Percentiles rank a stretch among this genome's conserved stretches.
Conservation (phyloP, 1,284 basidiomycete genomes). For the Ceratobasidium sp. region DNA sequence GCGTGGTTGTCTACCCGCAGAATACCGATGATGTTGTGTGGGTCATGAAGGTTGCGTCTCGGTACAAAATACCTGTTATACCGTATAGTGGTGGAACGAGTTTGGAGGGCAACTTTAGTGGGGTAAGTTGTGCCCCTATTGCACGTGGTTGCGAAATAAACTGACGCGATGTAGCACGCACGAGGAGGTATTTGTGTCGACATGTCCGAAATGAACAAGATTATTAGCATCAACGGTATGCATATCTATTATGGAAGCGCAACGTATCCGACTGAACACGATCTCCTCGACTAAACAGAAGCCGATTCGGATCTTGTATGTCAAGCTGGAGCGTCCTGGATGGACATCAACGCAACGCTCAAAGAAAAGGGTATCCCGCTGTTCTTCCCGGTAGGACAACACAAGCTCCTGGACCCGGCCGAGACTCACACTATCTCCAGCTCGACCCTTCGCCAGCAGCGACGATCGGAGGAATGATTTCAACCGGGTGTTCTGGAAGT, state of each 20-base stretch:
- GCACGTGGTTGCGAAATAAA: conserved; percentile 1
- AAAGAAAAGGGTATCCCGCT: conserved; percentile 77
- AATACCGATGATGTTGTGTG: conserved; percentile 74
- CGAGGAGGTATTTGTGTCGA: conserved; percentile 86
- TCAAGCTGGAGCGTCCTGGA: conserved; percentile 87
- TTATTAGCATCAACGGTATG: conserved; percentile 78
- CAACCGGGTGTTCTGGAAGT: conserved; percentile 85
- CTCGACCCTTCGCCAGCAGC: conserved; percentile 82
- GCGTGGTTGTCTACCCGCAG: conserved; percentile 57
- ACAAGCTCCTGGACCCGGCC: not conserved
- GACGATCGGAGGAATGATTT: conserved; percentile 92
- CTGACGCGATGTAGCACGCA: conserved; percentile 48
- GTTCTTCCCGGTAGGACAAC: conserved; percentile 82
- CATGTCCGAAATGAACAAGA: conserved; percentile 84
- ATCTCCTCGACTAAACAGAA: conserved; percentile 58
- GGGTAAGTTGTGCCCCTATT: conserved; percentile 58
- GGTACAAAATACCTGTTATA: conserved; percentile 75
- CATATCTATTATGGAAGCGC: conserved; percentile 46
- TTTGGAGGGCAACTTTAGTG: conserved; percentile 73
- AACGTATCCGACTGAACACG: not conserved
- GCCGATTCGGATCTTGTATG: conserved; percentile 83
- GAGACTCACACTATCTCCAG: conserved; percentile 55
- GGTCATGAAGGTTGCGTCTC: conserved; percentile 72
- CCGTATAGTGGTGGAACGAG: conserved; percentile 77
- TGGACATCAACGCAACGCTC: conserved; percentile 83